Conservation (phyloP, 495 filamentous ascomycete genomes). For the Hypoxylon intermedium region DNA sequence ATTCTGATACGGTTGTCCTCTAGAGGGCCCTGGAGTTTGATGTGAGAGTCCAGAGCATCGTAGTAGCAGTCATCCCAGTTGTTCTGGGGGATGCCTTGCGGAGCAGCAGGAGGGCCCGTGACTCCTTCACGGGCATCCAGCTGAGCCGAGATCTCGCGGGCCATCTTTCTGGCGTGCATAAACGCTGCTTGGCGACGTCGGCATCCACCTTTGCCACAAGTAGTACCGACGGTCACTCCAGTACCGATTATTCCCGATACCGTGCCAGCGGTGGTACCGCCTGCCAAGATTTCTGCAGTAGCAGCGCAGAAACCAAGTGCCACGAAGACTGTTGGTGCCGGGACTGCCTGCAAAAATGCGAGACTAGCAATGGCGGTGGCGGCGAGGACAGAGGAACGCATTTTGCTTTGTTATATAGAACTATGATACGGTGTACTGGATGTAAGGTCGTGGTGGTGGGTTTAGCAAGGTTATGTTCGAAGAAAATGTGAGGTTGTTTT, state of each 20-base stretch:
- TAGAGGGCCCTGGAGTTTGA: conserved; percentile 2
- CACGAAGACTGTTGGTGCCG: conserved; percentile 2
- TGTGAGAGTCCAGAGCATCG: conserved; percentile 7
- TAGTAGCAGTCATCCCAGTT: conserved; percentile 8
- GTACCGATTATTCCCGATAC: conserved; percentile 8
- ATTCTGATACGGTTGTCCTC: conserved; percentile 6
- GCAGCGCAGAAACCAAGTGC: not conserved
- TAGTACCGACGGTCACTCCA: not conserved
- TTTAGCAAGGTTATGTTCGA: too few species aligned
- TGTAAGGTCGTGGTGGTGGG: too few species aligned
- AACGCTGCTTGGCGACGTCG: conserved; percentile 3
- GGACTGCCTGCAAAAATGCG: conserved; percentile 4
- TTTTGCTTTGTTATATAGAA: conserved; percentile 5
- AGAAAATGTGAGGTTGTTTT: too few species aligned
- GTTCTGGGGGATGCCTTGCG: conserved; percentile 7
- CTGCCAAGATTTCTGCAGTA: not conserved
- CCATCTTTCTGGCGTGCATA: conserved; percentile 2
- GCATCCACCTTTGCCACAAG: not conserved
- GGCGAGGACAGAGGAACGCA: conserved; percentile 3
- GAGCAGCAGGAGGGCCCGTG: conserved; percentile 6
- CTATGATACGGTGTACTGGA: too few species aligned
- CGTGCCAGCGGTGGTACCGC: not conserved
- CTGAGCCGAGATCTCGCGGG: conserved; percentile 2
- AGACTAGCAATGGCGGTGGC: conserved; percentile 4
- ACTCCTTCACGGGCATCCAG: conserved; percentile 4